These are phyloP conservation scores for Globisporangium camurandrum DNA, from an alignment of 352 stramenopile species.

Conservation along the genomic window DNA sequence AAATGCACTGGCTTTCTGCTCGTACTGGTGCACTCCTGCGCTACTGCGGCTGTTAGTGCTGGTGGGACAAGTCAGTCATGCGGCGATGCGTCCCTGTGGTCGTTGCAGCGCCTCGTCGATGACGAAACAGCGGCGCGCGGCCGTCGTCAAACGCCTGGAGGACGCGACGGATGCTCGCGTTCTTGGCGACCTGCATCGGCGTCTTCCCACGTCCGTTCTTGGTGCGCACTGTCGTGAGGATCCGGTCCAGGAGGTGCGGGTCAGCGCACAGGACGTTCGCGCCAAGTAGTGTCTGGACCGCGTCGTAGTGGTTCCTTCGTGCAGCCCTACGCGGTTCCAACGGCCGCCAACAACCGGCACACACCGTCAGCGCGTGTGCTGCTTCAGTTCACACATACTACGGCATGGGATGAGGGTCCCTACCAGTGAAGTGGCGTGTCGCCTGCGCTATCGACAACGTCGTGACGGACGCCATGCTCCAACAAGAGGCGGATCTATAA, in stretches of 20 bases:
- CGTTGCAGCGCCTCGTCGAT: constrained; percentile 4
- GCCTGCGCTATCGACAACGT: constrained; percentile 33
- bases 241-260: constrained; percentile 17
- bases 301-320: constrained; percentile 51
- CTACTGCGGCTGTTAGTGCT: no score
- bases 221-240: constrained; percentile 24
- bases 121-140: constrained; percentile 18
- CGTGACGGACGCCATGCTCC: constrained; percentile 27
- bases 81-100: constrained; percentile 5
- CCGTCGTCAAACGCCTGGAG: constrained; percentile 49
- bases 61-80: constrained; percentile 30
- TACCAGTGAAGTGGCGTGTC: constrained; percentile 70
- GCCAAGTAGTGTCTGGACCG: constrained; percentile 37
- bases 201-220: constrained; percentile 46
- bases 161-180: constrained; percentile 28
- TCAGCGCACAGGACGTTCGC: constrained; percentile 24
- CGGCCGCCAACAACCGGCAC: no score
- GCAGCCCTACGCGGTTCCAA: constrained; percentile 57
- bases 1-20: no score
- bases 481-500: constrained; percentile 43
- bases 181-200: constrained; percentile 29
- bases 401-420: neutral
- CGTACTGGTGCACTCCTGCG: no score
- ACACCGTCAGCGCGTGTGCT: neutral
- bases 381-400: neutral